A percentile compares a stretch with the other conserved stretches of the same genome.
Conservation (phyloP, 208 protist genomes). For the Naegleria lovaniensis region DNA sequence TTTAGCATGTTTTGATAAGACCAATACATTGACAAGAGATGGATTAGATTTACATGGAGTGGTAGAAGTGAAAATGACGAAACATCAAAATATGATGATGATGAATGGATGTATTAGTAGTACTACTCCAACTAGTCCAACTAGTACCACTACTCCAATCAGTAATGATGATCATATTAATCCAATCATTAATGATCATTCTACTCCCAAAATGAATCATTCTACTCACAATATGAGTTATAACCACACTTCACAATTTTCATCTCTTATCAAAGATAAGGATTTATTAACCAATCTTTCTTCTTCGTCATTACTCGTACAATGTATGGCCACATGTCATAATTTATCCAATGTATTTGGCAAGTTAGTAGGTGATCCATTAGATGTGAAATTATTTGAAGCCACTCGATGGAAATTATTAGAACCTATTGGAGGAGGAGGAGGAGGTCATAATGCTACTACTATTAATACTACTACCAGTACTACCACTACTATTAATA, state of each 20-base stretch:
- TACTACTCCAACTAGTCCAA: too few species aligned
- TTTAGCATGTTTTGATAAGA: conserved; percentile 60
- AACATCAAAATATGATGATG: too few species aligned
- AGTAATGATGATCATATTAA: background rate
- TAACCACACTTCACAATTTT: too few species aligned
- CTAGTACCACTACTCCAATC: too few species aligned
- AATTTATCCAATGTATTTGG: conserved; percentile 39
- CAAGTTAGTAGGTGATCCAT: conserved; percentile 49
- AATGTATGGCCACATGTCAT: conserved; percentile 46
- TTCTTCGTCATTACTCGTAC: background rate
- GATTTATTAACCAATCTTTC: background rate
- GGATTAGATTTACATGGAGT: conserved; percentile 41
- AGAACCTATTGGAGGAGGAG: too few species aligned
- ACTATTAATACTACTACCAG: background rate
- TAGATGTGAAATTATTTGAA: conserved; percentile 61
- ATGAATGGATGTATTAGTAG: too few species aligned
- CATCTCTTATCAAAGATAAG: background rate
- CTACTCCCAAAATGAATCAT: too few species aligned
- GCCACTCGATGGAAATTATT: conserved; percentile 31
- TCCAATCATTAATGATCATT: background rate
- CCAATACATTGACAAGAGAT: conserved; percentile 59
- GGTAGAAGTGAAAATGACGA: background rate
- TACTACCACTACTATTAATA: background rate
- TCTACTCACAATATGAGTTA: too few species aligned
- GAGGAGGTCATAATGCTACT: background rate